Conservation (phyloP, 2,329 filamentous ascomycete genomes). For the Diaporthe caulivora region DNA sequence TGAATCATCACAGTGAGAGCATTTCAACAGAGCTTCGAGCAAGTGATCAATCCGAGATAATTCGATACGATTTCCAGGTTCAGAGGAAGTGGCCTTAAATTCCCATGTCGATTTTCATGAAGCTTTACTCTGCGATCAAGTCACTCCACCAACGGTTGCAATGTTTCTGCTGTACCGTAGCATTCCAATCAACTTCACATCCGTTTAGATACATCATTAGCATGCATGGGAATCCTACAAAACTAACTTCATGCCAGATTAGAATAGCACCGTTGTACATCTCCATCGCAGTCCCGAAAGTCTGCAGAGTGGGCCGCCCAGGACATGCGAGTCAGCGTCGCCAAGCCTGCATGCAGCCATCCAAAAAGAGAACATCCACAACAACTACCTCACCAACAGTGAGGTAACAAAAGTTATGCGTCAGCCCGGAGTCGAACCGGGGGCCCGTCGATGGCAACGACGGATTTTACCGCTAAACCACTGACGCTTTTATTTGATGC, state of each 20-base stretch:
- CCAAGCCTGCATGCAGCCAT: not conserved
- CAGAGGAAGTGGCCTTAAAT: too few relatives aligned
- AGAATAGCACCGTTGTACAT: not conserved
- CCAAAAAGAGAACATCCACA: not conserved
- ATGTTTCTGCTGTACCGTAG: too few relatives aligned
- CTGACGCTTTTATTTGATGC: constrained; percentile 39
- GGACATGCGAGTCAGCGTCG: not conserved
- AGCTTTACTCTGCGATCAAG: too few relatives aligned
- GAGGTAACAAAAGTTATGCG: constrained; percentile 3
- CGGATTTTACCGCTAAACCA: constrained; percentile 64
- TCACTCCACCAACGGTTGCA: too few relatives aligned
- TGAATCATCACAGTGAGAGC: too few relatives aligned
- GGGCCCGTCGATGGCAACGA: constrained; percentile 63
- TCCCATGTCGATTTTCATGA: too few relatives aligned
- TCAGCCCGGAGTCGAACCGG: constrained; percentile 59
- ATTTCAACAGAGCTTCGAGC: too few relatives aligned
- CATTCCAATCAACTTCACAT: too few relatives aligned
- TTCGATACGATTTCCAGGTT: too few relatives aligned
- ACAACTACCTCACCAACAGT: not conserved
- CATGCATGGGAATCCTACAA: not conserved
- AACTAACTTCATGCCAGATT: not conserved
- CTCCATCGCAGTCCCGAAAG: not conserved
- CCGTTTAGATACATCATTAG: not conserved
- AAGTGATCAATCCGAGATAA: too few relatives aligned
- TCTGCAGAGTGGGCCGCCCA: not conserved